phyloP scores from a whole-genome alignment of 2,329 filamentous ascomycete genomes.

The Tolypocladium cylindrosporum region DNA sequence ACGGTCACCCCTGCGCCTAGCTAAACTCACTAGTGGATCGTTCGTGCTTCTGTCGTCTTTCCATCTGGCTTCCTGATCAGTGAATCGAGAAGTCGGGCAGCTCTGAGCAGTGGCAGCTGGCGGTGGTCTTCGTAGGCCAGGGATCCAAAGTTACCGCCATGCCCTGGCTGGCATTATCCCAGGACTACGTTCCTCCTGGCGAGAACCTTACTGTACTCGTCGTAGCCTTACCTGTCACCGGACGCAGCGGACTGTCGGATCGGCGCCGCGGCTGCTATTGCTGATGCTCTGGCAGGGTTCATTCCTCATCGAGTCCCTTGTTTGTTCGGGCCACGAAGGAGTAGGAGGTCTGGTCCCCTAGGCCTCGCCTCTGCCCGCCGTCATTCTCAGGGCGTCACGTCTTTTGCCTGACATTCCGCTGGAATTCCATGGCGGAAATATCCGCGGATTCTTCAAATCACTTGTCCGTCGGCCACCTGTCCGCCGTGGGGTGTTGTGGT shows the following conservation, averaged over 20 bases:
- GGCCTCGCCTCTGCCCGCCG: background rate
- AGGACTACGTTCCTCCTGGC: background rate
- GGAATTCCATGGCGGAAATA: background rate
- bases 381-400: background rate
- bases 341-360: background rate
- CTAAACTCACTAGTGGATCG: constrained; percentile 7
- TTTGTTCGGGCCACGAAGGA: background rate
- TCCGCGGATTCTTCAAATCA: background rate
- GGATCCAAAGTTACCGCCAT: background rate
- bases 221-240: background rate
- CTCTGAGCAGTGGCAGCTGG: constrained; percentile 4
- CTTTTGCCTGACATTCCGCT: background rate
- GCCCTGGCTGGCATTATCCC: background rate
- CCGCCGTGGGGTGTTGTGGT: background rate
- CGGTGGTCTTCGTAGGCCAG: background rate
- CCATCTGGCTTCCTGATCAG: constrained; percentile 15
- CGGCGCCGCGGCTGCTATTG: constrained; percentile 5
- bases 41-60: constrained; percentile 19
- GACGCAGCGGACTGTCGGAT: constrained; percentile 5
- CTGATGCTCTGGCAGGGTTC: background rate
- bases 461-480: background rate
- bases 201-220: background rate
- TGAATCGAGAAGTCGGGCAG: constrained; percentile 8
- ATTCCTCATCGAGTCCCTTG: background rate
- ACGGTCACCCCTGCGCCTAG: background rate